Evolutionary conservation across 1,284 basidiomycete genomes (phyloP).

Genomic region (Leccinum glutinopallens): DNA sequence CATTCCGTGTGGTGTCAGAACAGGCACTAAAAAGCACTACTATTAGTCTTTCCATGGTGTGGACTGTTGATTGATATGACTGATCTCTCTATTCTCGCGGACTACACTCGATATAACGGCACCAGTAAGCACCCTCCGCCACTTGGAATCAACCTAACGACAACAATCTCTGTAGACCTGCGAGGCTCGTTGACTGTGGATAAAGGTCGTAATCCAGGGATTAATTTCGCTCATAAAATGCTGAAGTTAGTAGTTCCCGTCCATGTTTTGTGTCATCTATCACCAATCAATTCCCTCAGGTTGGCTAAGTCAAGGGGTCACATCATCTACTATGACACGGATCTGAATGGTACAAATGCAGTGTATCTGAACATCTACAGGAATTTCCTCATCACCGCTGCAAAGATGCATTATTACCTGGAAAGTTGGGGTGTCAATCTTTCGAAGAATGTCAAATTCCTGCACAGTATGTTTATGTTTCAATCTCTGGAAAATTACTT

Average conservation of each 20-base stretch:
- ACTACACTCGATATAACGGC: conserved; percentile 67
- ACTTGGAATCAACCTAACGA: neutral
- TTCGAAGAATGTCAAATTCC: conserved; percentile 48
- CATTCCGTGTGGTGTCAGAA: too few species aligned
- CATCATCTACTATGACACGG: conserved; percentile 75
- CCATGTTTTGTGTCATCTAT: neutral
- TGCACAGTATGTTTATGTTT: conserved; percentile 49
- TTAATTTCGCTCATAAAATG: conserved; percentile 67
- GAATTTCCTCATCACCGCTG: conserved; percentile 79
- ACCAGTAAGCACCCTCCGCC: conserved; percentile 48
- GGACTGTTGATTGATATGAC: conserved; percentile 68
- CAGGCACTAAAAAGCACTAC: too few species aligned
- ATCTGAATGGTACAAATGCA: conserved; percentile 63
- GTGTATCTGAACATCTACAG: conserved; percentile 87
- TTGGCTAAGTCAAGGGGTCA: conserved; percentile 68
- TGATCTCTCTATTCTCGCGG: conserved; percentile 74
- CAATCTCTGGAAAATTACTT: conserved; percentile 10
- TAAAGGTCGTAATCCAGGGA: conserved; percentile 58
- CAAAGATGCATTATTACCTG: conserved; percentile 89
- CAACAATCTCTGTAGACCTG: conserved; percentile 44
- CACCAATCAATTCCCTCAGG: conserved; percentile 39
- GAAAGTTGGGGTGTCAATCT: conserved; percentile 55
- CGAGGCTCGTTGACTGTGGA: conserved; percentile 67
- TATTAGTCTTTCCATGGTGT: too few species aligned
- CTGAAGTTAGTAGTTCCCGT: conserved; percentile 51